Evolutionary conservation across 2,329 filamentous ascomycete genomes (phyloP).

Genomic region (Mollisia scopiformis): DNA sequence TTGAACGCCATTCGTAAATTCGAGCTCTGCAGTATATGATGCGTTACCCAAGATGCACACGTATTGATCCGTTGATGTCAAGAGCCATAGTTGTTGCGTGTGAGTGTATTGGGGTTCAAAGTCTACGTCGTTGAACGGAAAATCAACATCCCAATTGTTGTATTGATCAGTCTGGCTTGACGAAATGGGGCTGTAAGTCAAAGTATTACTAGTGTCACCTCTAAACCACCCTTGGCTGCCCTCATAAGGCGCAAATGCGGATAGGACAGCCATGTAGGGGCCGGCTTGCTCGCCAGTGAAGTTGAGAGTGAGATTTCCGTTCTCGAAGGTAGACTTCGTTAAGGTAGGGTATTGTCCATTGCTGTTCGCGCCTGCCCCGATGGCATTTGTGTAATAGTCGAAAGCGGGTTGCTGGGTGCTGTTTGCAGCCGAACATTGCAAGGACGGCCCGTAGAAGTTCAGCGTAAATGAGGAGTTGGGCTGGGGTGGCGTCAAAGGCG

Average conservation of each 20-base stretch:
- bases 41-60: slow-evolving; percentile 20
- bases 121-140: background rate
- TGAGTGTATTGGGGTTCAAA: background rate
- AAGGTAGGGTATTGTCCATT: background rate
- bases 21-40: slow-evolving; percentile 19
- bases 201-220: too few relatives aligned
- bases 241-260: background rate
- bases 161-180: background rate
- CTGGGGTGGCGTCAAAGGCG: slow-evolving; percentile 9
- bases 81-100: slow-evolving; percentile 14
- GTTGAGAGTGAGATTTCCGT: background rate
- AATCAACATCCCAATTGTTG: background rate
- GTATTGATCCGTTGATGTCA: slow-evolving; percentile 13
- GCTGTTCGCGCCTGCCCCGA: background rate
- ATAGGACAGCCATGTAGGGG: background rate
- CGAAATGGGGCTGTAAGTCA: background rate
- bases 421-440: slow-evolving; percentile 15
- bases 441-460: slow-evolving; percentile 22
- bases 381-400: background rate
- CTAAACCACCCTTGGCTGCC: background rate
- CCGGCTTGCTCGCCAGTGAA: background rate
- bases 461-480: slow-evolving; percentile 19
- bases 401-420: slow-evolving; percentile 5
- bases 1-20: slow-evolving; percentile 8
- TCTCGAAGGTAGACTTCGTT: background rate